Evolutionary conservation across 2,329 filamentous ascomycete species (phyloP).

Genomic region (Aspergillus amoenus): DNA sequence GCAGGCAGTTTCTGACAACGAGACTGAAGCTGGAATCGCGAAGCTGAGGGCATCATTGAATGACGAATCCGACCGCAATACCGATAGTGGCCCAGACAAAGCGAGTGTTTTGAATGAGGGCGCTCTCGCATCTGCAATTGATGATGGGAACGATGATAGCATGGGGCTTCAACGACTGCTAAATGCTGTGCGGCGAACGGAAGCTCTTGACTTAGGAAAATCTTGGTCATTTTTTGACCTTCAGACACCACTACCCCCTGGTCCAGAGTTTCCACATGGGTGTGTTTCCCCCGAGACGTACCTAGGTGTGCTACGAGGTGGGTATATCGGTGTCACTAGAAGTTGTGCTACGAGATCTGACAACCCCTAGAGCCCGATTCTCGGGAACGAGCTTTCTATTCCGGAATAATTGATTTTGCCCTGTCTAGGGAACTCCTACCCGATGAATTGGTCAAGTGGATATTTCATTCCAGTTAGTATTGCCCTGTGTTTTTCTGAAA

Average conservation of each 20-base stretch:
- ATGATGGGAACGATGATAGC: conserved; percentile 46
- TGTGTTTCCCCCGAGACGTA: conserved; percentile 32
- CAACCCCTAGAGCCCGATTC: conserved; percentile 44
- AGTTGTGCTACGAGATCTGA: conserved; percentile 14
- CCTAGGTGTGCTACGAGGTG: conserved; percentile 35
- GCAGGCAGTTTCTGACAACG: conserved; percentile 59
- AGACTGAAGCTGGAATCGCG: conserved; percentile 54
- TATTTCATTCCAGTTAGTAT: conserved; percentile 43
- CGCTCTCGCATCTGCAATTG: conserved; percentile 44
- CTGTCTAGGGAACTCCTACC: conserved; percentile 52
- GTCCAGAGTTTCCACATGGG: conserved; percentile 35
- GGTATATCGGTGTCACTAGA: conserved; percentile 4
- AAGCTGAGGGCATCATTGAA: conserved; percentile 32
- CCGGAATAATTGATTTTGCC: conserved; percentile 61
- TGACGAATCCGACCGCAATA: not conserved
- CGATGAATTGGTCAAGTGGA: conserved; percentile 66
- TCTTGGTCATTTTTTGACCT: conserved; percentile 59
- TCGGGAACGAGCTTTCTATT: conserved; percentile 60
- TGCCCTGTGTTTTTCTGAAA: not conserved
- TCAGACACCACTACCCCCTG: conserved; percentile 20
- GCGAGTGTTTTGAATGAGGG: conserved; percentile 33
- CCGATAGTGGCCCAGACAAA: not conserved
- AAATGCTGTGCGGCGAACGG: conserved; percentile 60
- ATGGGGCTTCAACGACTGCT: conserved; percentile 50
- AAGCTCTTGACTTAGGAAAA: conserved; percentile 54